Evolutionary conservation across 1,284 basidiomycete genomes (phyloP), one percentile per base, ranked within the genome.

Genomic region (Ceratobasidium sp.): DNA sequence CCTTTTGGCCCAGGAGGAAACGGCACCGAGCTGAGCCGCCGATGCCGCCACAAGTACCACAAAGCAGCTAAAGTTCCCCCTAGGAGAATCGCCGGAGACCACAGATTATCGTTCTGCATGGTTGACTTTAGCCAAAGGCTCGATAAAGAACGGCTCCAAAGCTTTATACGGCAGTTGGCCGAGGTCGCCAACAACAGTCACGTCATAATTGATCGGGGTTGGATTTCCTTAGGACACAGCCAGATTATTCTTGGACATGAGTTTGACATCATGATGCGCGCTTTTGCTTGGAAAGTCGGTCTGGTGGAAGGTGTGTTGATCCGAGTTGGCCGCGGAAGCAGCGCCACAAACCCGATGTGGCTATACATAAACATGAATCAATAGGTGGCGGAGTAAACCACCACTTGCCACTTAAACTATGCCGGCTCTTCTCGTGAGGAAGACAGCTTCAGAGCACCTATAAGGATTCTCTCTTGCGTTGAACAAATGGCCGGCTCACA

Each of bases 161-260:
- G 20, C 13, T 55, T 55, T 55, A 55, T 55, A 55, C 53, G 20
- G 53, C 13, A 55, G 53, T 55, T 55, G 53, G 7, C 53, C 53
- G 53, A 26, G 7, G 20, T 55, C 53, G 7, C 53, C 53, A 26
- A 20, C 18, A 26, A 26, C 53, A 20, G 53, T 55, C 7, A 26
- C 53, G 53, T 55, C 53, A 55, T 55, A 55, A 9, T 55, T 55
- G 53, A 55, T 55, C 53, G 53, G 53, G 18, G 15, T n/a, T 55
- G 53, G n/a, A 26, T n/a, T 9, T 55, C 23, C 7, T 20, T 9
- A 9, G 23, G 49, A 51, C 53, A 55, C 53, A 55, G 53, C 53
- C 18, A 20, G 23, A n/a, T 18, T 49, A 18, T 55, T 55, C 7
- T 51, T 51, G 23, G n/a, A 55, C n/a, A 55, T 15, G 2, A 9